Evolutionary conservation across 768 basidiomycete species (phyloP).

Genomic region (Lactarius sanguifluus): DNA sequence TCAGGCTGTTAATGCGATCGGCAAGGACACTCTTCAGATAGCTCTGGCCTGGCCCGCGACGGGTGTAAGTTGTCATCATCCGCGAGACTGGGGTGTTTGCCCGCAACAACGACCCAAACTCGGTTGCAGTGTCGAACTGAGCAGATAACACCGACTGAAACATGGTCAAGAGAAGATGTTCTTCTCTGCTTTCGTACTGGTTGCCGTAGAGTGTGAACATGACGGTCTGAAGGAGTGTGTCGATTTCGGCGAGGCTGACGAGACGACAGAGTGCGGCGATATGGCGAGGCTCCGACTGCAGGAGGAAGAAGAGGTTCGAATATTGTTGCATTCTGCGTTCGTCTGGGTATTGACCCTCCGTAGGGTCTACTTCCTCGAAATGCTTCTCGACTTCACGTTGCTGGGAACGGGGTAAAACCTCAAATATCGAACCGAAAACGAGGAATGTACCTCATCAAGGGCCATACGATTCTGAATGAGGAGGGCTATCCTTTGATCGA

Average conservation of each 20-base stretch:
- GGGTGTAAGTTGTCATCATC: slow-evolving; percentile 99
- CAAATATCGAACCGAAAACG: slow-evolving; percentile 19
- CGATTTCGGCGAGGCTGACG: slow-evolving; percentile 94
- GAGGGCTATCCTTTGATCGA: slow-evolving; percentile 95
- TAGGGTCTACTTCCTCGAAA: slow-evolving; percentile 92
- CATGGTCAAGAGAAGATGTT: slow-evolving; percentile 98
- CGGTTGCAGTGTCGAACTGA: slow-evolving; percentile 98
- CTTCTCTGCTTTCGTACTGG: slow-evolving; percentile 97
- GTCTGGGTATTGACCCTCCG: slow-evolving; percentile 90
- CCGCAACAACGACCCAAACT: slow-evolving; percentile 96
- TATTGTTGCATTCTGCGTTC: slow-evolving; percentile 95
- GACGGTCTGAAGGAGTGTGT: slow-evolving; percentile 98
- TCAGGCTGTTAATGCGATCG: slow-evolving; percentile 96
- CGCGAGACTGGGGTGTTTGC: slow-evolving; percentile 99
- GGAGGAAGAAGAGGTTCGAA: slow-evolving; percentile 97
- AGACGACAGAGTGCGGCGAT: slow-evolving; percentile 95
- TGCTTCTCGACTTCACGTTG: slow-evolving; percentile 95
- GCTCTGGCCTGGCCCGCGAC: slow-evolving; percentile 96
- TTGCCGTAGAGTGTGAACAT: slow-evolving; percentile 99
- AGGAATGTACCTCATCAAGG: slow-evolving; percentile 70
- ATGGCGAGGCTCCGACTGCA: slow-evolving; percentile 97
- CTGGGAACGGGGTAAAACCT: slow-evolving; percentile 40
- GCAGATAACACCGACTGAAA: slow-evolving; percentile 98
- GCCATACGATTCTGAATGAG: slow-evolving; percentile 99
- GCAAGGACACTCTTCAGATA: slow-evolving; percentile 97